phyloP scores from a whole-genome alignment of 352 stramenopile genomes.

The Globisporangium orthogonon region DNA sequence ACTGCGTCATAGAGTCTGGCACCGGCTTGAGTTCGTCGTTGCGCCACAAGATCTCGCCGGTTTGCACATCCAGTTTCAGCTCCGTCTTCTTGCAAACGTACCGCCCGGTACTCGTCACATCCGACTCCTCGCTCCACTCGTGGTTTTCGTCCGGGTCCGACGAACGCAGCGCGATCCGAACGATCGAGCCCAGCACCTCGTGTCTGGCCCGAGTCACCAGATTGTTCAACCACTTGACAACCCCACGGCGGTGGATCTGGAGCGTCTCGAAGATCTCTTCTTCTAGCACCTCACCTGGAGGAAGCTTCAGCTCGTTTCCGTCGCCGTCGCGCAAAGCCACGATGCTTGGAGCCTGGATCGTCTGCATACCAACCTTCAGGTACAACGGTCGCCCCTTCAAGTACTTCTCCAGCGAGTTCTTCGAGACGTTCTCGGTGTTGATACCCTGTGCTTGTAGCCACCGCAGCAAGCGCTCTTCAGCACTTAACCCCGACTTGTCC shows the following conservation, averaged over 20 bases:
- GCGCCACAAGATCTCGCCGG: constrained; percentile 86
- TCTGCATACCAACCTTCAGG: constrained; percentile 86
- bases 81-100: constrained; percentile 72
- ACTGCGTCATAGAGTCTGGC: constrained; percentile 89
- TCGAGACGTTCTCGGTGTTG: constrained; percentile 79
- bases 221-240: constrained; percentile 62
- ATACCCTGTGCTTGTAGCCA: constrained; percentile 89
- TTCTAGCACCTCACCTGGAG: constrained; percentile 80
- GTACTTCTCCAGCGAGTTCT: constrained; percentile 82
- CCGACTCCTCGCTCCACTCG: constrained; percentile 56
- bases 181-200: constrained; percentile 52
- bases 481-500: constrained; percentile 41
- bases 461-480: constrained; percentile 73
- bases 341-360: constrained; percentile 82
- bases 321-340: constrained; percentile 44
- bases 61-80: constrained; percentile 83
- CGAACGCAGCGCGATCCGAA: constrained; percentile 68
- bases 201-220: constrained; percentile 25
- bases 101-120: constrained; percentile 47
- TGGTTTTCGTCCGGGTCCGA: constrained; percentile 45
- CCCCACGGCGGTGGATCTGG: constrained; percentile 67
- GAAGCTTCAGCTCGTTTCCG: constrained; percentile 58
- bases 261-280: constrained; percentile 82
- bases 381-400: constrained; percentile 79
- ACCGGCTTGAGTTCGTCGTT: constrained; percentile 89